These are phyloP conservation scores for Solanum tarijense DNA, from an alignment of 257 asterid species.

Conservation along the genomic window DNA sequence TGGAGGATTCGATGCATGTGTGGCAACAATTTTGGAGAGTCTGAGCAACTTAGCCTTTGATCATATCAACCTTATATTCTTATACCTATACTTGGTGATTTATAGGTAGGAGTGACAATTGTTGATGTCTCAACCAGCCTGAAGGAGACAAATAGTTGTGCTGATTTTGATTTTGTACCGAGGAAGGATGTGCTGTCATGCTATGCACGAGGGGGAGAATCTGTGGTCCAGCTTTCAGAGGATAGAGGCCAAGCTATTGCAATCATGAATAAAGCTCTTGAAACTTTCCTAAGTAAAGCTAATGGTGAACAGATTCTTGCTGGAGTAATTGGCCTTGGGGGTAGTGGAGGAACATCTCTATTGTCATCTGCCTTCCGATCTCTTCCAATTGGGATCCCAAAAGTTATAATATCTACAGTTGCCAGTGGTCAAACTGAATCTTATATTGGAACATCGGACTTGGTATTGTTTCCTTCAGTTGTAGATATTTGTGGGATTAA, in stretches of 20 bases:
- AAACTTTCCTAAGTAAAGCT: conserved; percentile 37
- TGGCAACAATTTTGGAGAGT: not conserved
- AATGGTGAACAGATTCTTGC: conserved; percentile 31
- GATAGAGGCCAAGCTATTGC: conserved; percentile 74
- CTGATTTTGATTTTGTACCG: conserved; percentile 56
- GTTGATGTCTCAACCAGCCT: conserved; percentile 69
- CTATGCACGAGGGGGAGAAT: conserved; percentile 22
- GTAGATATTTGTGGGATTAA: conserved; percentile 96
- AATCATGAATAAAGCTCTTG: conserved; percentile 53
- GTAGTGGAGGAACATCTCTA: conserved; percentile 94
- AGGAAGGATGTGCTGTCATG: conserved; percentile 56
- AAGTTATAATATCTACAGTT: conserved; percentile 75
- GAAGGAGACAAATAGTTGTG: conserved; percentile 32
- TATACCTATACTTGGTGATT: not conserved
- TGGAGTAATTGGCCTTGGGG: conserved; percentile 92
- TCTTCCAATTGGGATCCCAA: conserved; percentile 83
- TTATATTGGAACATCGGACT: conserved; percentile 91
- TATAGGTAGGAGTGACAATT: conserved; percentile 59
- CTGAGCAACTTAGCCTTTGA: not conserved
- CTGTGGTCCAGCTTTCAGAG: conserved; percentile 38
- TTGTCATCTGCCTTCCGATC: conserved; percentile 71
- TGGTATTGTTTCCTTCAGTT: conserved; percentile 87
- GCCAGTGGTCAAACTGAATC: conserved; percentile 92
- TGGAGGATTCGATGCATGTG: not conserved
- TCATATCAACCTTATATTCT: not conserved